Base-by-base conservation (phyloP, 1,284 basidiomycete species). In the Acaromyces ingoldii region DNA sequence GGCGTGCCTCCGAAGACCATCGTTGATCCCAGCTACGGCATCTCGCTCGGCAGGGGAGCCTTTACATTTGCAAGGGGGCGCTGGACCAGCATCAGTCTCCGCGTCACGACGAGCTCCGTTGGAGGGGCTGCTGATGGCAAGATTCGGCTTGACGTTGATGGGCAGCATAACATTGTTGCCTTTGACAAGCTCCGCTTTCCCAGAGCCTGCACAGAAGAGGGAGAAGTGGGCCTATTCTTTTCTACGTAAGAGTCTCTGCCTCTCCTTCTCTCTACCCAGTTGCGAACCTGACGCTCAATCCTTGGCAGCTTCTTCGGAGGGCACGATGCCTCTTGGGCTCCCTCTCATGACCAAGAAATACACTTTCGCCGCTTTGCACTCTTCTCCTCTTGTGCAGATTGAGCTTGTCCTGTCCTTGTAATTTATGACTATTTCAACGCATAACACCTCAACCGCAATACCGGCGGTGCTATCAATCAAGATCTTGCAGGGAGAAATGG, bases 1-100 rank as follows among this genome's bases (percentile, higher is more conserved):
- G 4, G 29, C 0, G 56, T 62, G 1, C 54, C 54, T 3, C 62
- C 64, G 6, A 46, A 58, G 10, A 49, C 39, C 22, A 59, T 65
- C 44, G 17, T 36, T 5, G 53, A 63, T n/a, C 17, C 25, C 19
- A 6, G 25, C 41, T 33, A 36, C 31, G 31, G 31, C 37, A 38
- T 25, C 22, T 58, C 62, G n/a, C 22, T 65, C 2, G 63, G 63
- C 4, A 44, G 65, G 31, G 65, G 63, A 11, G 24, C 58, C 2
- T 60, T 60, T 15, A 51, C 21, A 4, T 60, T 47, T 17, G 30
- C 46, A 0, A 29, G 30, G 10, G 60, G 55, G 0, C 41, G 21
- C 0, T 67, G 65, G 65, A 65, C 57, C 0, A n/a, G 55, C 0
- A 44, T 67, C 19, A 46, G 55, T 10, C 65, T 60, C 39, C 60